Conservation (phyloP, 176 grass and related monocot genomes). For the Ananas comosus region DNA sequence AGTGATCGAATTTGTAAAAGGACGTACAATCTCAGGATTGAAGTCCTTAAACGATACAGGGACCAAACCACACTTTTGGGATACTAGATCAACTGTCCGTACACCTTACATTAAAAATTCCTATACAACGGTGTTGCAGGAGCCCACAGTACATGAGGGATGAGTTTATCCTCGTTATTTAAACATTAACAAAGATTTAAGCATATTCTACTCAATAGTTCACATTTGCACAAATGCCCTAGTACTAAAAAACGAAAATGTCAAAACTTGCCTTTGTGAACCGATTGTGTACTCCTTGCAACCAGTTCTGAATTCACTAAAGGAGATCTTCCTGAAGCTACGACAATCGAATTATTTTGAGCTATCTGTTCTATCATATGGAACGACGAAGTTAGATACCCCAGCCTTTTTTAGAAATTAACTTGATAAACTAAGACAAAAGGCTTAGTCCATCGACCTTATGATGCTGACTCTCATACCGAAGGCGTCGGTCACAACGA, state of each 20-base stretch:
- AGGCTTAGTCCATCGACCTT: slow-evolving; percentile 38
- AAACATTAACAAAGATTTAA: neutral
- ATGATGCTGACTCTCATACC: slow-evolving; percentile 31
- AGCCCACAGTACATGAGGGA: neutral
- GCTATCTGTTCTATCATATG: slow-evolving; percentile 49
- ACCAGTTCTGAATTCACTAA: slow-evolving; percentile 16
- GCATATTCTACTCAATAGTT: neutral
- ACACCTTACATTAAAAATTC: too few relatives aligned
- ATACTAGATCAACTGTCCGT: too few relatives aligned
- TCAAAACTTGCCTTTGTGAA: slow-evolving; percentile 26
- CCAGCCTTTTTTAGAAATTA: slow-evolving; percentile 11
- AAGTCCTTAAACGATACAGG: too few relatives aligned
- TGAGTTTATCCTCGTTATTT: neutral
- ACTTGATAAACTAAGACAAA: slow-evolving; percentile 11
- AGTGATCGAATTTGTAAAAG: too few relatives aligned
- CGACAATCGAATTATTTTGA: slow-evolving; percentile 24
- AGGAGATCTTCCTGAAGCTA: slow-evolving; percentile 24
- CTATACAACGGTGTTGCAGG: too few relatives aligned
- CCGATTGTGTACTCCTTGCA: slow-evolving; percentile 25
- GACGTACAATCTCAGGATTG: too few relatives aligned
- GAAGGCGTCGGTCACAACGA: slow-evolving; percentile 19
- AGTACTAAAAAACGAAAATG: neutral
- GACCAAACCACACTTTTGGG: too few relatives aligned
- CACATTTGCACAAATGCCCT: neutral
- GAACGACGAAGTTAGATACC: slow-evolving; percentile 32